These are phyloP conservation scores for Breviolum minutum DNA, from an alignment of 73 alveolate genomes.

Conservation along the genomic window DNA sequence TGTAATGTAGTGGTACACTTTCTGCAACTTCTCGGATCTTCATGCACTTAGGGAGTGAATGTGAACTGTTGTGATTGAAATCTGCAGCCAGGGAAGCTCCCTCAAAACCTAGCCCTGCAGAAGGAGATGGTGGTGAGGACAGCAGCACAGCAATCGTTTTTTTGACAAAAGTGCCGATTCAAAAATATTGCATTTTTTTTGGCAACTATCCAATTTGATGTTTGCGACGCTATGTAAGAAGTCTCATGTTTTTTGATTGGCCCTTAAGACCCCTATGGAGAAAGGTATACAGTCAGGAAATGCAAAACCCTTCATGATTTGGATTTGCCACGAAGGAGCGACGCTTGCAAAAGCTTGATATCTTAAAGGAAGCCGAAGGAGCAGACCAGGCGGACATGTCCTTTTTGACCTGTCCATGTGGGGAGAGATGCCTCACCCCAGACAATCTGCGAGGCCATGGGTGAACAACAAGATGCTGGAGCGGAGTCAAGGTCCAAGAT, in stretches of 20 bases:
- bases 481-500: constrained; percentile 46
- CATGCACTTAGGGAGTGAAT: no score
- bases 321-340: constrained; percentile 40
- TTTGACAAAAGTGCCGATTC: background rate
- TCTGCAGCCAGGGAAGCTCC: constrained; percentile 77
- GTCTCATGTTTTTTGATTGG: no score
- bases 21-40: no score
- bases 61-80: background rate
- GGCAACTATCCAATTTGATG: no score
- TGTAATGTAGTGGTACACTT: background rate
- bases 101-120: constrained; percentile 75
- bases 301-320: no score
- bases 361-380: constrained; percentile 62
- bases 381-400: constrained; percentile 1
- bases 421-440: background rate
- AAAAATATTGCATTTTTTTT: no score
- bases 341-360: constrained; percentile 90
- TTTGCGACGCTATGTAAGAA: no score
- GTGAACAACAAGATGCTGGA: constrained; percentile 69
- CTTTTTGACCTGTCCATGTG: no score
- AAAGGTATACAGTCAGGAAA: background rate
- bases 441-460: constrained; percentile 38
- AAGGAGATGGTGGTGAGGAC: constrained; percentile 62
- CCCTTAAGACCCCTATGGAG: no score
- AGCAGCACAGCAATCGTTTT: background rate